phyloP scores from a whole-genome alignment of 305 asterid genomes.

The Plantago rigida region DNA sequence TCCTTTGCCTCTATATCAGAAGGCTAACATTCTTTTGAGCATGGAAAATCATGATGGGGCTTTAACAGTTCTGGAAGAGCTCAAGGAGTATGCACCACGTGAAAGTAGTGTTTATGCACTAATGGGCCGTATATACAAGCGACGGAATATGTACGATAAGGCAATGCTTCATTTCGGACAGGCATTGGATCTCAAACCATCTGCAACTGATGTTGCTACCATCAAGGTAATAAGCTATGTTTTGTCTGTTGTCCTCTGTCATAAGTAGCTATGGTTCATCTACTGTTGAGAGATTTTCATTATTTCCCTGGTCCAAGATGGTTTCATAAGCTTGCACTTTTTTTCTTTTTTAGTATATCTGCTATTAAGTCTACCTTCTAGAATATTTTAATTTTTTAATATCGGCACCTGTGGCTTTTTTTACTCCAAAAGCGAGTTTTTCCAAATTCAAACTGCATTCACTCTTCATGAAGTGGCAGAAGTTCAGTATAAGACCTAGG shows the following conservation, averaged over 20 bases:
- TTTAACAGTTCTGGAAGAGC: conserved; percentile 84
- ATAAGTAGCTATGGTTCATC: background rate
- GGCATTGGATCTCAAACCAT: conserved; percentile 88
- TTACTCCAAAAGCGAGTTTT: too few relatives aligned
- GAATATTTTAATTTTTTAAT: too few relatives aligned
- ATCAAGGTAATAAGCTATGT: conserved; percentile 51
- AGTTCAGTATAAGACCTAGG: too few relatives aligned
- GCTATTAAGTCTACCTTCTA: too few relatives aligned
- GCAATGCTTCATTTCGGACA: conserved; percentile 95
- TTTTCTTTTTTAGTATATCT: too few relatives aligned
- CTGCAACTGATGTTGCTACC: conserved; percentile 89
- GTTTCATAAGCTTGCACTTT: too few relatives aligned
- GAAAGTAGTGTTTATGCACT: conserved; percentile 90
- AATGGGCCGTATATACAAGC: conserved; percentile 88
- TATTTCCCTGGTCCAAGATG: background rate
- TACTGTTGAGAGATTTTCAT: background rate
- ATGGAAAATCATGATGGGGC: conserved; percentile 78
- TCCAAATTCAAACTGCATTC: too few relatives aligned
- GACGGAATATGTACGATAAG: conserved; percentile 54
- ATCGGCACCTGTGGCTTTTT: too few relatives aligned
- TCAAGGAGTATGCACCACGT: conserved; percentile 79
- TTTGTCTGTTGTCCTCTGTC: background rate
- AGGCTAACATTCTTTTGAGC: conserved; percentile 85
- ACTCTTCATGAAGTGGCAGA: too few relatives aligned
- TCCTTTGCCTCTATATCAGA: conserved; percentile 91